Evolutionary conservation across 1,139 yeast genomes (phyloP), one percentile per base, ranked within the genome.

Genomic region (Zygosaccharomyces sapae): DNA sequence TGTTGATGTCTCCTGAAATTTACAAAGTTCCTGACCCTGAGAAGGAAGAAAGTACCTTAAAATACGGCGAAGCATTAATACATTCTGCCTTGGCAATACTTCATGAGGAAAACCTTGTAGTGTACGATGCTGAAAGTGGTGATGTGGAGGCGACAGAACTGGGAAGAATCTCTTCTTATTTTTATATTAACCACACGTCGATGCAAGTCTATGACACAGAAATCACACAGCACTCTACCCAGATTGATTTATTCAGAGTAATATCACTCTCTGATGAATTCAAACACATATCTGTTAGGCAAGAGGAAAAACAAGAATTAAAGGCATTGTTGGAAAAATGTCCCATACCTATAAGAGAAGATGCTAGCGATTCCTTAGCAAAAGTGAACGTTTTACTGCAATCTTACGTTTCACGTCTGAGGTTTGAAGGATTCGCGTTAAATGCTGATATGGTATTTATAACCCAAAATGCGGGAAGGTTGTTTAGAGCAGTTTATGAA

Each of bases 381-480:
- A 94, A 94, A 62, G 79, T 87, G 29, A 88, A 84, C 56, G 80
- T 88, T 5, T 67, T 94, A 34, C 69, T 92, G 9, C 98, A 94
- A 62, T 79, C 96, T 0, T 89, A 86, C 59, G 84, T 94, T 13
- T 86, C 97, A 1, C 69, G 83, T 31, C 69, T 90, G 35, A 70
- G 74, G 8, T 70, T 94, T 12, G 95, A 86, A 2, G 98, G 97
- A 0, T 87, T 87, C 70, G 97, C 97, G 0, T 69, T 94, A 50
- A 80, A 85, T 75, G 82, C 96, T 0, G 99, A 94, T 69, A 89
- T 90, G 97, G 76, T 87, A 3, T 92, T 87, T 60, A 80, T 94
- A 36, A 86, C 94, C 0, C 98, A 92, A 64, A 87, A 95, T 33
- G 97, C 97, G 0, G 95, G 95, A 5, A 77, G 99, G 62, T 68